Evolutionary conservation across 2,329 filamentous ascomycete genomes (phyloP), one percentile per base, ranked within the genome.

Genomic region (Fusarium sp.): DNA sequence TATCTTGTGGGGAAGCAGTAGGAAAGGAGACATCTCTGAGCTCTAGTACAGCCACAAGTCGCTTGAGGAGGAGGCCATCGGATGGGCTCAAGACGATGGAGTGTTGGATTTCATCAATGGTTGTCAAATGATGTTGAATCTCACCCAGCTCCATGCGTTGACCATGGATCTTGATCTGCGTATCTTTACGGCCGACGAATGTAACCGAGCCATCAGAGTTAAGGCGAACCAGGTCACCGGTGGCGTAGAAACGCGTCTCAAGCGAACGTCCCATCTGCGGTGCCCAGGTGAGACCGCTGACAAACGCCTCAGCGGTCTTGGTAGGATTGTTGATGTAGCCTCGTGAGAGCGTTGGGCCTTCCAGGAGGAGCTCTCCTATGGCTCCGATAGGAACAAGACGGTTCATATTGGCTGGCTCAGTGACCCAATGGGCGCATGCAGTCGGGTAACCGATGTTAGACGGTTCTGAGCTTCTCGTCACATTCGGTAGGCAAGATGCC

Each of bases 21-120:
- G 52, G 5, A 20, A 38, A 55, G 20, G 38, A 35, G 25, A 44
- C 5, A 27, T 55, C 15, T 18, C 7, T 18, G 20, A 55, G 52
- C 52, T 55, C 61, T 4, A 64, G 46, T 11, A 64, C 54, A 35
- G 61, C 54, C 14, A 59, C 54, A 44, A 64, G 61, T 5, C 61
- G 61, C 45, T 59, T 59, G 8, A 20, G 31, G 29, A 64, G 47
- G 25, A 33, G 61, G 20, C 61, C 61, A 12, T 59, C 45, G 0
- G 46, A 52, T 27, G 61, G 61, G 27, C 54, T 59, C 46, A 59
- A 38, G 46, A 59, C 54, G 22, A 59, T 39, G 2, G 54, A 59
- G 61, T 64, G 61, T 29, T 46, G 54, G 46, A 64, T 59, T 13
- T 44, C 54, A 52, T 38, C 35, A 44, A 64, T 42, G 14, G 61